Base-by-base conservation (phyloP, 139 green algal species). In the Chlorella sp. region DNA sequence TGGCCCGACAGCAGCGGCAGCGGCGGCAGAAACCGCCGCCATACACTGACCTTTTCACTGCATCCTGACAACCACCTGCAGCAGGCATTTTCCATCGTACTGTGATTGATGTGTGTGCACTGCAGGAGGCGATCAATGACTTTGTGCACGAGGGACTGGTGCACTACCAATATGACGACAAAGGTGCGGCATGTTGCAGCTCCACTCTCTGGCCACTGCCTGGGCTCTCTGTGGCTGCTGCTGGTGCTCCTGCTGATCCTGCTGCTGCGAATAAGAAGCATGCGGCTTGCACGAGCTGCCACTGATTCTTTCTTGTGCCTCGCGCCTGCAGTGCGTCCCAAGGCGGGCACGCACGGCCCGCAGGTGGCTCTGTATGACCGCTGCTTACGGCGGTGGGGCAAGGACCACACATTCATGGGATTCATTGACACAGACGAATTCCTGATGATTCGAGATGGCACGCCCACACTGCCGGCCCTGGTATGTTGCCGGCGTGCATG, bases 361-460 rank as follows among this genome's bases (percentile, higher is more conserved):
- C 91, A 92, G 83, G 90, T 90, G n/a, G 78, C 66, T 15, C 86
- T 89, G 18, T 93, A 93, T 53, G 86, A 93, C 15, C 73, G 81
- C 19, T 93, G 91, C 82, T 73, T 93, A 34, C 61, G 82, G 53
- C 89, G 88, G 42, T 78, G 71, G 81, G 75, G 68, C 30, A 21
- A 14, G 26, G n/a, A 71, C 75, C 89, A 94, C 86, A 84, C 88
- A 5, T 95, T 91, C 84, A 92, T 95, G 69, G 92, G 89, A 14
- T 95, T 95, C 78, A 95, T 95, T 5, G 93, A 95, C 78, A 88
- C 85, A 3, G 93, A 95, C 42, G 93, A 95, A 83, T 95, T 94
- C 85, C 77, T 95, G 24, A 64, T 95, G 32, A 66, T 94, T 64
- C 83, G 22, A 11, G 53, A 80, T 42, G 76, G 75, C 80, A 81